Base-by-base conservation (phyloP, 2,329 filamentous ascomycete genomes). In the Colletotrichum sojae region DNA sequence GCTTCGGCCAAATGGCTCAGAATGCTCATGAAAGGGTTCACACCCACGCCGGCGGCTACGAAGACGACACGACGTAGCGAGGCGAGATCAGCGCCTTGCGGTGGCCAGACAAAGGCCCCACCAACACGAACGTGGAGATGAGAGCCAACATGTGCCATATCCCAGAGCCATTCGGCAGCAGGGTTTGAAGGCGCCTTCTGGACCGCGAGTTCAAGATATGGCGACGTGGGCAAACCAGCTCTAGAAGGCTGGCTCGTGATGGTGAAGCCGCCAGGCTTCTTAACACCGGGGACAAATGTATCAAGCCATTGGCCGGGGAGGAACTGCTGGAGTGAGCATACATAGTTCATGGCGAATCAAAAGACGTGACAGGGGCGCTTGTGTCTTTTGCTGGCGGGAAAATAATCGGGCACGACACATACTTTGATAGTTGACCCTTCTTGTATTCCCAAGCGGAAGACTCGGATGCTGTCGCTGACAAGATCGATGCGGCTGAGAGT, bases 261-360 rank as follows among this genome's bases (percentile, higher is more conserved):
- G 49, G 94, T 97, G 83, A 97, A 97, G 67, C 94, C 94, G 40
- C 94, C 94, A 4, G 93, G 90, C 77, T 91, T 90, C 51, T 86
- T 75, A 52, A 93, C 81, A 45, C 83, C 84, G 1, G 94, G 94
- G 61, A 94, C 87, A 77, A 92, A 91, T 6, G 94, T 90, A 78
- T 97, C 94, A 64, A 97, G 86, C 93, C 94, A 97, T 84, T 97
- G 94, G 62, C 94, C 94, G 5, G 94, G 89, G 6, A 90, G 85
- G 80, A 96, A 97, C 86, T 92, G 78, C 51, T 76, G 68, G 75
- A 70, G 65, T 72, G 63, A 70, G 27, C 61, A 39, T 13, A 22
- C 16, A 16, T 59, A 16, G 8, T 25, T 49, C 46, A 43, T 16
- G 5, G 16, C 5, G 16, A 15, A 43, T 15, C 5, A 6, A 13